Evolutionary conservation across 176 grass and related monocot genomes (phyloP).

Genomic region (Triticum timopheevii): DNA sequence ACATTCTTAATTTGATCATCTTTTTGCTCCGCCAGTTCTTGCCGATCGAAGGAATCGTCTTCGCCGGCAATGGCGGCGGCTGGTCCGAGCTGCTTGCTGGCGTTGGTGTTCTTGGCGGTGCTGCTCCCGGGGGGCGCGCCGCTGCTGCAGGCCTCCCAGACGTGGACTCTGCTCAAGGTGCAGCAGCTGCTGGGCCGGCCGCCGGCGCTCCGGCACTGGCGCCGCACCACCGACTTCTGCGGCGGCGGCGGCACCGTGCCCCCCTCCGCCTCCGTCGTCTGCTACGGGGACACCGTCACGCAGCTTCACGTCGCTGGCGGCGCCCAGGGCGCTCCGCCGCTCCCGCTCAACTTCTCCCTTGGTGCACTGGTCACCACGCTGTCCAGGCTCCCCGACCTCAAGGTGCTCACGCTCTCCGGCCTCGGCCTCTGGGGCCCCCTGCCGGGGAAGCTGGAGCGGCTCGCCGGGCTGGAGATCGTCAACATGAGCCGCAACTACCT

Average conservation of each 20-base stretch:
- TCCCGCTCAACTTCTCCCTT: slow-evolving; percentile 79
- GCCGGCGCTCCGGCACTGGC: slow-evolving; percentile 64
- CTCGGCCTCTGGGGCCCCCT: slow-evolving; percentile 84
- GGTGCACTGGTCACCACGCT: slow-evolving; percentile 66
- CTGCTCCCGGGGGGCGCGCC: slow-evolving; percentile 36
- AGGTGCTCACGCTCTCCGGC: slow-evolving; percentile 79
- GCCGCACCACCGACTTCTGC: slow-evolving; percentile 79
- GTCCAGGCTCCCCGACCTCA: slow-evolving; percentile 76
- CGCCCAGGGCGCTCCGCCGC: slow-evolving; percentile 29
- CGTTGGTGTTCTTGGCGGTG: slow-evolving; percentile 16
- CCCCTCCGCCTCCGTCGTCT: slow-evolving; percentile 55
- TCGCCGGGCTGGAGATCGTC: slow-evolving; percentile 73
- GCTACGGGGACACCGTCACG: slow-evolving; percentile 87
- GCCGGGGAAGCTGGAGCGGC: slow-evolving; percentile 58
- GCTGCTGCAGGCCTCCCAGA: slow-evolving; percentile 64
- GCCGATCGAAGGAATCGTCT: background rate
- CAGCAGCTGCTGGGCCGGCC: slow-evolving; percentile 70
- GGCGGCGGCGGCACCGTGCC: slow-evolving; percentile 19
- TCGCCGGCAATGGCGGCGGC: slow-evolving; percentile 34
- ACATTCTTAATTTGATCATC: background rate
- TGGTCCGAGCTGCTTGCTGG: background rate
- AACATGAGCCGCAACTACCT: slow-evolving; percentile 88
- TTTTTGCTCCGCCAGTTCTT: background rate
- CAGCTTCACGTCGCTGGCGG: slow-evolving; percentile 65
- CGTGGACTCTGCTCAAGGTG: slow-evolving; percentile 86